Base-by-base conservation (phyloP, 2,329 filamentous ascomycete genomes). In the Eurotiales sp. region DNA sequence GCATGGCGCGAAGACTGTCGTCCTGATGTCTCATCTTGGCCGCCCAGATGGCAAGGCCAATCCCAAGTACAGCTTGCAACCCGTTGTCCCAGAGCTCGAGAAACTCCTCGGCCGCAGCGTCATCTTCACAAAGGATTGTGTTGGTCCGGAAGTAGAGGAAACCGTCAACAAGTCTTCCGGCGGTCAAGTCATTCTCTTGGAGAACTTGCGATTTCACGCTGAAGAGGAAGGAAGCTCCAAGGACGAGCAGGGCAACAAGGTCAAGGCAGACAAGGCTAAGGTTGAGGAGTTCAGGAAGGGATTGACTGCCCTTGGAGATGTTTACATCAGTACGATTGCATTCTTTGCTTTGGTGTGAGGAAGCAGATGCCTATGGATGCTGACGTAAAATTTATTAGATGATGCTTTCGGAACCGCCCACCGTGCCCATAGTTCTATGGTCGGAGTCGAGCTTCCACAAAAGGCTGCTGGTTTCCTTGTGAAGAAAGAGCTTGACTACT, bases 401-500 rank as follows among this genome's bases (percentile, higher is more conserved):
- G 93, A 99, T 67, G 93, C 95, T 57, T 99, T 99, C 71, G 93
- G 93, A 73, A 99, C 93, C 56, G 93, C 93, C 55, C 93, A 99
- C 81, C 90, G 93, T 72, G 93, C 89, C 44, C 93, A 99, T 84
- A 96, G 90, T 74, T 97, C 92, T 73, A 99, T 99, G 93, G 93
- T 99, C 65, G 93, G 93, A 66, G 82, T 96, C 58, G 85, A 96
- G 61, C 86, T 99, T 44, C 91, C 92, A 62, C 90, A 97, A 74
- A 96, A 96, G 81, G 93, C 93, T 8, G 89, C 92, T 52, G 93
- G 93, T 57, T 99, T 96, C 85, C 85, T 99, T 67, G 90, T 99
- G 81, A 99, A 99, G 87, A 99, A 97, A 82, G 93, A 99, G 77
- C 87, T 99, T 58, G 93, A 99, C 71, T 99, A 99, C 85, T 99